Base-by-base conservation (phyloP, 2,329 filamentous ascomycete species). In the Aspergillus sp. region DNA sequence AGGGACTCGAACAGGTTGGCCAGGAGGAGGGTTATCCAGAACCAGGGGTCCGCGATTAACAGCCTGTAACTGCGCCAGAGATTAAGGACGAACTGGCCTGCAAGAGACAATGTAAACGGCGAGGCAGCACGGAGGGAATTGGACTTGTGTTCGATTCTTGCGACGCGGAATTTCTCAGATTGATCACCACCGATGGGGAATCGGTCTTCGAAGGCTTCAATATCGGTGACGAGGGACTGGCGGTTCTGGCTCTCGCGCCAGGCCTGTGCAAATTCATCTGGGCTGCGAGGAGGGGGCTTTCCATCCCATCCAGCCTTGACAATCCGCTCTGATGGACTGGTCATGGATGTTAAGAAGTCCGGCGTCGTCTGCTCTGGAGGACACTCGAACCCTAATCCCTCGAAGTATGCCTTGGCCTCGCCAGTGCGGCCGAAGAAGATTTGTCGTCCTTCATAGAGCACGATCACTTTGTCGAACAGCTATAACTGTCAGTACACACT, bases 381-480 rank as follows among this genome's bases (percentile, higher is more conserved):
- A 63, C 88, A 91, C 11, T 82, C 72, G 78, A 86, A 93, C 30
- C 89, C 89, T 73, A 89, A 83, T 11, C 80, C 76, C 65, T 88
- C 84, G 63, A 93, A 92, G 73, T 85, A 92, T 0, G 69, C 69
- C 64, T 82, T 87, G 0, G 89, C 89, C 3, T 81, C 74, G 5
- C 67, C 68, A 0, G 85, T 84, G 0, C 81, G 82, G 0, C 90
- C 90, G 63, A 89, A 93, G 76, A 86, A 93, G 65, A 93, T 92
- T 67, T 92, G 84, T 0, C 87, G 81, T 1, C 89, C 89, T 64
- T 91, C 87, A 67, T 92, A 91, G 0, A 92, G 76, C 0, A 93
- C 86, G 0, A 84, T 81, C 0, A 84, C 84, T 69, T 91, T 91
- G 71, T 92, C 89, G 62, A 92, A 92, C n/a, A 84, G 73, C 56